Conservation (phyloP, 345 rosid species). For the Crucihimalaya himalaica region DNA sequence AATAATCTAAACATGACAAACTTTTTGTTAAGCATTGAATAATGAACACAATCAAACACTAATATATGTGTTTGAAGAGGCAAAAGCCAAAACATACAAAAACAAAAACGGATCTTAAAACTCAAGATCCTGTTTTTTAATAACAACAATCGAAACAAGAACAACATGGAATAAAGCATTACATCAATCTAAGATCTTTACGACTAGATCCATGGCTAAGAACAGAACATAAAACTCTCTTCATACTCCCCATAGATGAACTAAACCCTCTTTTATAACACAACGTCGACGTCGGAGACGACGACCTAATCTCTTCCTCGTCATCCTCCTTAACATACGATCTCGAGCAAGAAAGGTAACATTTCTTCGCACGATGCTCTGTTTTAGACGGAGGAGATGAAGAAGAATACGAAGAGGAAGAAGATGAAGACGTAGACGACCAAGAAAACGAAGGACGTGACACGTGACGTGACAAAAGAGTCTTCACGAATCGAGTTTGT, state of each 20-base stretch:
- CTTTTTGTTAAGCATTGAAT: constrained; percentile 18
- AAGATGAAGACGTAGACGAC: constrained; percentile 47
- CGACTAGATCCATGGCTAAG: constrained; percentile 43
- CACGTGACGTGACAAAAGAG: constrained; percentile 27
- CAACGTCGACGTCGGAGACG: constrained; percentile 43
- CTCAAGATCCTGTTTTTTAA: constrained; percentile 3
- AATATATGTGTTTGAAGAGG: constrained; percentile 22
- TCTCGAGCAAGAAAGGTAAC: constrained; percentile 43
- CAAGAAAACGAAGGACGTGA: constrained; percentile 49
- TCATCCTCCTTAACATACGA: constrained; percentile 33
- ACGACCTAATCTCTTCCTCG: constrained; percentile 17
- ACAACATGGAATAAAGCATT: constrained; percentile 18
- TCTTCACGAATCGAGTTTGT: constrained; percentile 33
- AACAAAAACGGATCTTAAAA: background rate
- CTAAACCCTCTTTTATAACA: constrained; percentile 48
- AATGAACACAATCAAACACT: constrained; percentile 28
- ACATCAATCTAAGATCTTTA: constrained; percentile 37
- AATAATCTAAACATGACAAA: constrained; percentile 19
- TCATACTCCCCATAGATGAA: constrained; percentile 49
- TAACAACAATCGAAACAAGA: constrained; percentile 21
- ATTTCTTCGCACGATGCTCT: constrained; percentile 8
- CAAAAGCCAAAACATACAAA: constrained; percentile 3
- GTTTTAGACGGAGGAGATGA: constrained; percentile 24
- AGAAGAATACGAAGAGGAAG: constrained; percentile 42
- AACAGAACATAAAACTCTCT: constrained; percentile 48